Evolutionary conservation across 2,329 filamentous ascomycete species (phyloP).

Genomic region (Gliomastix tumulicola): DNA sequence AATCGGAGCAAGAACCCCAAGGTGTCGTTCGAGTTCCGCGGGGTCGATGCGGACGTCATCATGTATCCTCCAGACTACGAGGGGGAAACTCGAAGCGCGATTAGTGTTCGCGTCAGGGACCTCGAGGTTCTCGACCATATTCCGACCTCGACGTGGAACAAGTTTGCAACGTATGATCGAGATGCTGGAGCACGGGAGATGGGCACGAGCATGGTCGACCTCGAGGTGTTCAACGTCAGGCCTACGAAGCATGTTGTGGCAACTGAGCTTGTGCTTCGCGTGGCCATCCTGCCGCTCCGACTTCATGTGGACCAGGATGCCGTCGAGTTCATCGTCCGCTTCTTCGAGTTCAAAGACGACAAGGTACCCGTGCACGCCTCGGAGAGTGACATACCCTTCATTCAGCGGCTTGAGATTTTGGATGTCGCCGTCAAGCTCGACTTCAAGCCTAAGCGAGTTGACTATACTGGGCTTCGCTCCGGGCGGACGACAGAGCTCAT

Average conservation of each 20-base stretch:
- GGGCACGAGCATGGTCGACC: slow-evolving; percentile 80
- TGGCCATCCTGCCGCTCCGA: slow-evolving; percentile 73
- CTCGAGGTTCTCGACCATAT: slow-evolving; percentile 92
- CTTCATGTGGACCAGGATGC: slow-evolving; percentile 97
- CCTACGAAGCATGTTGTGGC: slow-evolving; percentile 79
- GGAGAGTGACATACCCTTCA: slow-evolving; percentile 70
- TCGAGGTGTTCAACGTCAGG: slow-evolving; percentile 82
- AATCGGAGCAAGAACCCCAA: slow-evolving; percentile 87
- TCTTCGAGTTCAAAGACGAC: slow-evolving; percentile 96
- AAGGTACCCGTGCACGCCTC: slow-evolving; percentile 44
- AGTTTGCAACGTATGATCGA: slow-evolving; percentile 90
- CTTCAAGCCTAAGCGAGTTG: slow-evolving; percentile 97
- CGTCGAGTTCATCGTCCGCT: slow-evolving; percentile 91
- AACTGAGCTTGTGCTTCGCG: slow-evolving; percentile 80
- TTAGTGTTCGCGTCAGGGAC: slow-evolving; percentile 76
- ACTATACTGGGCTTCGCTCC: slow-evolving; percentile 86
- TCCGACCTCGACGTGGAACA: slow-evolving; percentile 94
- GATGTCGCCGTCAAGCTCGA: slow-evolving; percentile 77
- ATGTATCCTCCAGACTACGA: slow-evolving; percentile 69
- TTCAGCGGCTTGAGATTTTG: slow-evolving; percentile 84
- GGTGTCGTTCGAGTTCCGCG: slow-evolving; percentile 87
- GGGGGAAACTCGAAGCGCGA: slow-evolving; percentile 78
- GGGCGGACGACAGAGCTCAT: slow-evolving; percentile 96
- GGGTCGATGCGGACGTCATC: slow-evolving; percentile 75
- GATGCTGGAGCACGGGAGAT: slow-evolving; percentile 83